A percentile compares a stretch with the other conserved stretches of the same genome.
Evolutionary conservation across 2,329 filamentous ascomycete genomes (phyloP).

Genomic region (Scorias spongiosa): DNA sequence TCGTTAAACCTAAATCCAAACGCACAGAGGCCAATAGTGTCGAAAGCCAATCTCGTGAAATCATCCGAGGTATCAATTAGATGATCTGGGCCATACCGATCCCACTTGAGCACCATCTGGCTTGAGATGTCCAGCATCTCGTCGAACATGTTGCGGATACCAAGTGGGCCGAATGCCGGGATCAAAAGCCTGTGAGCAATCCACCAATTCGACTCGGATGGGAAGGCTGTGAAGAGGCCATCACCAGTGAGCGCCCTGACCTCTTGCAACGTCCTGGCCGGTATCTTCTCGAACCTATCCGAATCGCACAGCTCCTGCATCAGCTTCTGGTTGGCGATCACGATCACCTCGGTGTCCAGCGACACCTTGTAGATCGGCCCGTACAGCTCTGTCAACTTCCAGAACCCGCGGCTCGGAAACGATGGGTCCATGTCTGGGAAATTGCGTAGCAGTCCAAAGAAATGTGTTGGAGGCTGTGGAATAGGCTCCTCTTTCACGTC

Average conservation of each 20-base stretch:
- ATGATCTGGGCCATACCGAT: slow-evolving; percentile 38
- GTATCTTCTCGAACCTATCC: slow-evolving; percentile 40
- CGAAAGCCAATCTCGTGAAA: slow-evolving; percentile 55
- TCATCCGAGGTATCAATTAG: slow-evolving; percentile 48
- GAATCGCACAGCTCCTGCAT: slow-evolving; percentile 27
- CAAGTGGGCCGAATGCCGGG: slow-evolving; percentile 54
- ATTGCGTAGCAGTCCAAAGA: slow-evolving; percentile 38
- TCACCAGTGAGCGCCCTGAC: slow-evolving; percentile 47
- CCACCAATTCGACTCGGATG: slow-evolving; percentile 21
- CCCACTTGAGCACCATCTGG: slow-evolving; percentile 54
- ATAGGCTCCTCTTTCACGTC: background rate
- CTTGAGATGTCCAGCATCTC: slow-evolving; percentile 54
- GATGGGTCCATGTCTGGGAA: slow-evolving; percentile 45
- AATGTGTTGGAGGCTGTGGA: background rate
- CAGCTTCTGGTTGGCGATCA: slow-evolving; percentile 13
- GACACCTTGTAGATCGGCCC: slow-evolving; percentile 11
- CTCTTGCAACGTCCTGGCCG: slow-evolving; percentile 36
- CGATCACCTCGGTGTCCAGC: slow-evolving; percentile 6
- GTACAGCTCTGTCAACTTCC: background rate
- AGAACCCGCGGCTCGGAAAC: slow-evolving; percentile 38
- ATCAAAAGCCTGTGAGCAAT: slow-evolving; percentile 41
- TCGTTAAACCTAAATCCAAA: background rate
- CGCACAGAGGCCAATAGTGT: slow-evolving; percentile 40
- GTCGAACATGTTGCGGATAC: slow-evolving; percentile 53
- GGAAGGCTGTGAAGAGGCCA: slow-evolving; percentile 48